These are phyloP conservation scores for Trichoderma atrobrunneum DNA, from an alignment of 2,329 filamentous ascomycete species.

Conservation along the genomic window DNA sequence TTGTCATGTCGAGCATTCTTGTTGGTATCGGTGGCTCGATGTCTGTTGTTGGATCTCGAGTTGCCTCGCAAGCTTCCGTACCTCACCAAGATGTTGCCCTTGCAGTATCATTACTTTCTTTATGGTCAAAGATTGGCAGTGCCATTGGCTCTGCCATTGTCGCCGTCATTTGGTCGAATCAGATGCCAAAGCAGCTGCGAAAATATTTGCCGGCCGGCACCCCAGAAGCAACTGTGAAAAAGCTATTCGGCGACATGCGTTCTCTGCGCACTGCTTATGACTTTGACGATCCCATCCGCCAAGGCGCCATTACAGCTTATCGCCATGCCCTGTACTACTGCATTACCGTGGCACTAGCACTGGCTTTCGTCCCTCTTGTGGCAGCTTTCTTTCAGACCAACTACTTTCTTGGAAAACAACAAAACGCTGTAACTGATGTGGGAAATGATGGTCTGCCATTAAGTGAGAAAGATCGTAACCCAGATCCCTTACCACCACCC, in stretches of 20 bases:
- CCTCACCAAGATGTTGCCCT: conserved; percentile 38
- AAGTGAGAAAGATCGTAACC: conserved; percentile 24
- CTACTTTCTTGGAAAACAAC: conserved; percentile 34
- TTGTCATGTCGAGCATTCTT: conserved; percentile 23
- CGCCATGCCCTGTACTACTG: conserved; percentile 35
- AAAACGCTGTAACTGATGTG: conserved; percentile 31
- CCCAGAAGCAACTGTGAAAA: conserved; percentile 25
- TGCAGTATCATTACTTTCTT: conserved; percentile 34
- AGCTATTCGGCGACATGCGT: conserved; percentile 35
- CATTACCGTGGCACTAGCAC: conserved; percentile 30
- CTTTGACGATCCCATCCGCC: conserved; percentile 33
- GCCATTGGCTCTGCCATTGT: conserved; percentile 37
- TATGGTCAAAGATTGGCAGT: conserved; percentile 38
- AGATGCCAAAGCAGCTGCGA: conserved; percentile 28
- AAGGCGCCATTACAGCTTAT: conserved; percentile 35
- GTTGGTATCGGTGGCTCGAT: conserved; percentile 28
- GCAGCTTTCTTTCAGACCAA: conserved; percentile 39
- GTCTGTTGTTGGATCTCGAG: conserved; percentile 36
- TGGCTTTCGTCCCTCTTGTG: conserved; percentile 35
- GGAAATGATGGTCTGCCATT: conserved; percentile 27
- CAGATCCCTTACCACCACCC: conserved; percentile 21
- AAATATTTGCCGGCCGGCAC: conserved; percentile 25
- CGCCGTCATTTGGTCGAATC: conserved; percentile 36
- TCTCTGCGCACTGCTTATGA: conserved; percentile 32
- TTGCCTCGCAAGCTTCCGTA: conserved; percentile 39